phyloP scores from a whole-genome alignment of 164 flowering plant genomes.

The Hamamelis virginiana region DNA sequence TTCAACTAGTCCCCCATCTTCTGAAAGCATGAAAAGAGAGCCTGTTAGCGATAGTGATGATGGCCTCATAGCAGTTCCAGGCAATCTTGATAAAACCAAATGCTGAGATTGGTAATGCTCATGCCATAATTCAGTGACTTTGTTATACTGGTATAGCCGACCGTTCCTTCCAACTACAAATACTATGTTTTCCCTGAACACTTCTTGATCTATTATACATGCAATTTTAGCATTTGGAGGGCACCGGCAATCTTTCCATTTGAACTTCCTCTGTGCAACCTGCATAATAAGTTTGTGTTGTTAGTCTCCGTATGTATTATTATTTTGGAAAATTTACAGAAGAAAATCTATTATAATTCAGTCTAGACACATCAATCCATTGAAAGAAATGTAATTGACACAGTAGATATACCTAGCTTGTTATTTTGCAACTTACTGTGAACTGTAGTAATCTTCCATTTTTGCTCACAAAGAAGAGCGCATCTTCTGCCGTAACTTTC shows the following conservation, averaged over 20 bases:
- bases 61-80: slow-evolving; percentile 67
- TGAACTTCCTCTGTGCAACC: slow-evolving; percentile 70
- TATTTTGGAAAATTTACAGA: not conserved
- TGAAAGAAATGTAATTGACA: not conserved
- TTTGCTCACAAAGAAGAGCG: slow-evolving; percentile 72
- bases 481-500: slow-evolving; percentile 52
- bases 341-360: not conserved
- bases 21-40: slow-evolving; percentile 79
- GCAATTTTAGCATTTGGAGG: slow-evolving; percentile 64
- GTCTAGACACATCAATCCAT: too few species aligned
- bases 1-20: slow-evolving; percentile 75
- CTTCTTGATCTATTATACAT: slow-evolving; percentile 73
- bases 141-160: slow-evolving; percentile 82
- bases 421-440: slow-evolving; percentile 48
- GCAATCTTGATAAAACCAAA: slow-evolving; percentile 58
- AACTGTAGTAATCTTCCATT: slow-evolving; percentile 71
- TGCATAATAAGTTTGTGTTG: slow-evolving; percentile 19
- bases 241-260: slow-evolving; percentile 78
- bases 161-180: slow-evolving; percentile 72
- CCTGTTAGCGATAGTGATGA: slow-evolving; percentile 49
- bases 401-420: not conserved
- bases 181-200: slow-evolving; percentile 62
- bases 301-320: not conserved
- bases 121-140: slow-evolving; percentile 79
- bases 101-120: slow-evolving; percentile 84